These are phyloP conservation scores for Effrenium voratum DNA, from an alignment of 73 alveolate genomes.

Conservation along the genomic window DNA sequence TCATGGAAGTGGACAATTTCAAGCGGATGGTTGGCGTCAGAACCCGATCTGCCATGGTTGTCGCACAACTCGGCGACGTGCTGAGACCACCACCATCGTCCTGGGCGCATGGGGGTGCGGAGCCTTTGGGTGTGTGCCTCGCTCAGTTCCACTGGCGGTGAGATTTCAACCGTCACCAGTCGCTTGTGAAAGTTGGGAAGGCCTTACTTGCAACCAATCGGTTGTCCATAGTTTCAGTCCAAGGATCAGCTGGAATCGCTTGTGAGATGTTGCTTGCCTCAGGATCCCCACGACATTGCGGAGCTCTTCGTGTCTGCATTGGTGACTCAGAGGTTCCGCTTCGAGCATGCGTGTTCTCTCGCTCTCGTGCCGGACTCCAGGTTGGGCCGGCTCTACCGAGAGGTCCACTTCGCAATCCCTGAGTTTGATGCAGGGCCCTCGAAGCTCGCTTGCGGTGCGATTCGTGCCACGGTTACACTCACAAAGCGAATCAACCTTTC, in stretches of 20 bases:
- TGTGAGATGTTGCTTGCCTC: background rate
- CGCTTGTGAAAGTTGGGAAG: too few species aligned
- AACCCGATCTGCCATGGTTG: too few species aligned
- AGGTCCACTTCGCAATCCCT: conserved; percentile 91
- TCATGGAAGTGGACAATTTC: too few species aligned
- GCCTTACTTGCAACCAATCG: too few species aligned
- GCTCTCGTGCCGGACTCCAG: background rate
- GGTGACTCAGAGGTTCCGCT: conserved; percentile 33
- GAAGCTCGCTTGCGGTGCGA: too few species aligned
- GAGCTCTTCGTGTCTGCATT: conserved; percentile 63
- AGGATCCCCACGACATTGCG: conserved; percentile 81
- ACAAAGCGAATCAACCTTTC: too few species aligned
- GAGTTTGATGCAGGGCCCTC: conserved; percentile 65
- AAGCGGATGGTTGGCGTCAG: too few species aligned
- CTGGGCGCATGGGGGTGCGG: conserved; percentile 55
- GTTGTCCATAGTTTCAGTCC: too few species aligned
- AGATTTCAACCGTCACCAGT: too few species aligned
- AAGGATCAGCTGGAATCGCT: too few species aligned
- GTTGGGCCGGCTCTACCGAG: conserved; percentile 83
- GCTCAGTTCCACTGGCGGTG: background rate
- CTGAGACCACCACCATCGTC: conserved; percentile 33
- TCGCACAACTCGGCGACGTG: too few species aligned
- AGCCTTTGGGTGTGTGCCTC: conserved; percentile 16
- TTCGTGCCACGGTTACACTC: too few species aligned
- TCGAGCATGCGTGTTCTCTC: background rate